Evolutionary conservation across 1,284 basidiomycete genomes (phyloP).

Genomic region (Fistulinella cinereoalba): DNA sequence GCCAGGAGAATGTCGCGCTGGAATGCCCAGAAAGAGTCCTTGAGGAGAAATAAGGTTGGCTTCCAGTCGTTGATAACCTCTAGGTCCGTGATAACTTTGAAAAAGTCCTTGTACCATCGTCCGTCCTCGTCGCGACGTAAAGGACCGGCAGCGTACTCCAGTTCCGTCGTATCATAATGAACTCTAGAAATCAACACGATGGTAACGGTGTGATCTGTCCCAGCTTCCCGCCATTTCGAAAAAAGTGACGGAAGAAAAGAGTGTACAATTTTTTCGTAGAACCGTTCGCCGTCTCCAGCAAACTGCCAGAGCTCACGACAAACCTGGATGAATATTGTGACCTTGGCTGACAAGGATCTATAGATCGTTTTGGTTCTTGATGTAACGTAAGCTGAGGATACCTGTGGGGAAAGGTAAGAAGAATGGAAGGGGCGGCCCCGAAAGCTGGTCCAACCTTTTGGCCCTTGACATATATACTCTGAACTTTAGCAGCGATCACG

Average conservation of each 20-base stretch:
- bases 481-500: constrained; percentile 75
- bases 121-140: constrained; percentile 70
- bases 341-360: constrained; percentile 87
- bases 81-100: constrained; percentile 90
- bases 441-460: constrained; percentile 47
- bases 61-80: constrained; percentile 89
- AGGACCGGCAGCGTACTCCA: constrained; percentile 74
- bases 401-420: constrained; percentile 42
- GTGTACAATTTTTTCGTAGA: constrained; percentile 95
- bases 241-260: constrained; percentile 88
- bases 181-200: constrained; percentile 95
- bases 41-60: constrained; percentile 81
- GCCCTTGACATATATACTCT: constrained; percentile 68
- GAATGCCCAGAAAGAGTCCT: constrained; percentile 85
- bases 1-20: constrained; percentile 85
- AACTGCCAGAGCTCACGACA: constrained; percentile 97
- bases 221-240: constrained; percentile 74
- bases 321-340: constrained; percentile 93
- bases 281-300: constrained; percentile 92
- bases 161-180: constrained; percentile 83
- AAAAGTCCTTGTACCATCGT: constrained; percentile 94
- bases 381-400: constrained; percentile 80
- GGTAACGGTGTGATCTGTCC: constrained; percentile 91
- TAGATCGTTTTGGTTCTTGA: constrained; percentile 86
- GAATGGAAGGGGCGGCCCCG: constrained; percentile 2